Conservation (phyloP, 202 grass and related monocot genomes). For the Saccharum hybrid region DNA sequence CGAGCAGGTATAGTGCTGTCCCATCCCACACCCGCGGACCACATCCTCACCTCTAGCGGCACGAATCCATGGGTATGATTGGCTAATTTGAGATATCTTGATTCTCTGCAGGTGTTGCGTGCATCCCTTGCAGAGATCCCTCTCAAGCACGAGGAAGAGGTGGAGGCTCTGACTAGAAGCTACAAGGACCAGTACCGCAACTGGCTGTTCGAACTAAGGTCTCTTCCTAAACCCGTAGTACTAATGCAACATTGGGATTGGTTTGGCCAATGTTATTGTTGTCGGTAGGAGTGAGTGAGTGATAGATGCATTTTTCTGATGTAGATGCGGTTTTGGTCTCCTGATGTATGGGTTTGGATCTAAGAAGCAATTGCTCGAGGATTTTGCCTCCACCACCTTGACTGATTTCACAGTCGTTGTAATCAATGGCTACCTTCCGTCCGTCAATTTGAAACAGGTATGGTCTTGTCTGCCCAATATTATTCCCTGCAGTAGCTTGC, state of each 20-base stretch:
- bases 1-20: conserved; percentile 56
- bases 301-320: background rate
- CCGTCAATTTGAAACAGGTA: conserved; percentile 90
- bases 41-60: background rate
- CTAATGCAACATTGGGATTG: background rate
- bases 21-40: background rate
- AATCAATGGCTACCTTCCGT: conserved; percentile 89
- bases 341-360: conserved; percentile 98
- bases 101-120: conserved; percentile 60
- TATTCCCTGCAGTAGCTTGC: conserved; percentile 4
- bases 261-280: background rate
- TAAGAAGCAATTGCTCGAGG: conserved; percentile 89
- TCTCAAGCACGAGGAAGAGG: conserved; percentile 78
- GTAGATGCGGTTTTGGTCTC: conserved; percentile 75
- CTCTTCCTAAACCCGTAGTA: background rate
- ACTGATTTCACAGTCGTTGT: conserved; percentile 77
- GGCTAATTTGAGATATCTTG: conserved; percentile 26
- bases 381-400: conserved; percentile 83
- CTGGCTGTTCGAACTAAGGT: conserved; percentile 92
- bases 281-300: conserved; percentile 3
- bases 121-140: conserved; percentile 59
- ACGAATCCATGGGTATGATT: background rate
- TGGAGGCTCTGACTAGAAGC: conserved; percentile 54
- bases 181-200: conserved; percentile 80
- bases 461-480: background rate